Base-by-base conservation (phyloP, 2,329 filamentous ascomycete species). In the Ophiostoma sp. region DNA sequence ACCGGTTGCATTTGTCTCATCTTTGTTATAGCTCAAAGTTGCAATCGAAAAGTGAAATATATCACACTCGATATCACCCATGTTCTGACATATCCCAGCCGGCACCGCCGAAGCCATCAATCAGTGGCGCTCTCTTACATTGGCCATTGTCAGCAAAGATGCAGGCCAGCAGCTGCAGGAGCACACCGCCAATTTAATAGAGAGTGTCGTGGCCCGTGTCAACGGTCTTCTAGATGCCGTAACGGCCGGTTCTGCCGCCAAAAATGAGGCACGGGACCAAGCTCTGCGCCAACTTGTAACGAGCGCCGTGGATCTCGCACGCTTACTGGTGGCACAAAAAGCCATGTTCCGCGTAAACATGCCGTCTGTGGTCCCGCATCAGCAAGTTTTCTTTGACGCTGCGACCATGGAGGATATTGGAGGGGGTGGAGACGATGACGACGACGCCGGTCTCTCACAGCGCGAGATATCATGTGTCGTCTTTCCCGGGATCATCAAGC, bases 381-480 rank as follows among this genome's bases (percentile, higher is more conserved):
- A 87, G 75, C 80, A 79, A 71, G 80, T 83, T 3, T 76, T 83
- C 67, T 91, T 90, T 75, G 86, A 90, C 74, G 71, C 80, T 1
- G 80, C 81, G 35, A 84, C 79, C 3, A 91, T 91, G 89, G 88
- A 90, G 74, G 87, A 90, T 74, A 82, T 89, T 65, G 85, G 87
- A 48, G 87, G 86, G 20, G 85, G 86, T 20, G 85, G 87, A 74
- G 72, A 73, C 13, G 73, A 72, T 33, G 72, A 73, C 67, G 70
- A 70, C 7, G 65, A 71, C 20, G 27, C 27, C 27, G 81, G 78
- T 11, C 79, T 87, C 31, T 77, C 79, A 20, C 80, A 80, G 64
- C 80, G 86, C 68, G 83, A 87, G 69, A 83, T 91, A 48, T 81
- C 80, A 70, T 90, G 87, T 76, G 84, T 89, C 31, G 86, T 85